Percentiles rank a stretch among this genome's conserved stretches.
phyloP scores from a whole-genome alignment of 1,139 yeast genomes.

The Candida pseudoviswanathii region DNA sequence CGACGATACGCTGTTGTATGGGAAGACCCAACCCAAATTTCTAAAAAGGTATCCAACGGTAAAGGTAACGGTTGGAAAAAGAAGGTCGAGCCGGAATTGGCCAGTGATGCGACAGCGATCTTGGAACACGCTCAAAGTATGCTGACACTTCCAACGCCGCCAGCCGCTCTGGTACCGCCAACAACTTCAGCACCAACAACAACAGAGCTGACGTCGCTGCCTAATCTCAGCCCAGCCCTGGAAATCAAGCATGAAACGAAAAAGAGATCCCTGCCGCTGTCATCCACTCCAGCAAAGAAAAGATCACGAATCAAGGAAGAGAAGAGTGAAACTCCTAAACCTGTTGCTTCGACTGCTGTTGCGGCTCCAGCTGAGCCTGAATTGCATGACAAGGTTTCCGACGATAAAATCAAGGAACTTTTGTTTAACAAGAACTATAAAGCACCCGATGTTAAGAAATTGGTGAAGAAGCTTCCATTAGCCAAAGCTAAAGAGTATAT shows the following conservation, averaged over 20 bases:
- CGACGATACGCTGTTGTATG: constrained; percentile 87
- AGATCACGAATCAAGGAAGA: constrained; percentile 2
- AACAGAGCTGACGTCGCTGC: neutral
- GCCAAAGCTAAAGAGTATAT: constrained; percentile 7
- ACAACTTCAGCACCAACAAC: neutral
- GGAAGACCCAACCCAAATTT: constrained; percentile 77
- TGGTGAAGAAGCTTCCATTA: constrained; percentile 17
- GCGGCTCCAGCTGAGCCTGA: neutral
- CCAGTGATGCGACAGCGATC: constrained; percentile 65
- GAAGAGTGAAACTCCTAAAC: constrained; percentile 1
- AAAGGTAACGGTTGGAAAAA: constrained; percentile 48
- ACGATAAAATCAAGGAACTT: constrained; percentile 19
- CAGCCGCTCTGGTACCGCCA: neutral
- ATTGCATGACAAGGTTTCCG: neutral
- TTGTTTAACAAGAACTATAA: constrained; percentile 22
- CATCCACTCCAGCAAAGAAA: neutral
- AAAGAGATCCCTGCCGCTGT: constrained; percentile 4
- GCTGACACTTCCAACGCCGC: neutral
- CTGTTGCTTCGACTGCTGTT: neutral
- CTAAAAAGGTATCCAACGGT: constrained; percentile 42
- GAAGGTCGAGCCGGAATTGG: constrained; percentile 70
- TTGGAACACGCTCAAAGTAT: constrained; percentile 41
- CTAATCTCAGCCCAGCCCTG: too few relatives aligned
- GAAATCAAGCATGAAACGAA: constrained; percentile 1
- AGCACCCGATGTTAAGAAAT: constrained; percentile 16